Evolutionary conservation across 2,329 filamentous ascomycete species (phyloP), one percentile per base, ranked within the genome.

Genomic region (Xylaria digitata): DNA sequence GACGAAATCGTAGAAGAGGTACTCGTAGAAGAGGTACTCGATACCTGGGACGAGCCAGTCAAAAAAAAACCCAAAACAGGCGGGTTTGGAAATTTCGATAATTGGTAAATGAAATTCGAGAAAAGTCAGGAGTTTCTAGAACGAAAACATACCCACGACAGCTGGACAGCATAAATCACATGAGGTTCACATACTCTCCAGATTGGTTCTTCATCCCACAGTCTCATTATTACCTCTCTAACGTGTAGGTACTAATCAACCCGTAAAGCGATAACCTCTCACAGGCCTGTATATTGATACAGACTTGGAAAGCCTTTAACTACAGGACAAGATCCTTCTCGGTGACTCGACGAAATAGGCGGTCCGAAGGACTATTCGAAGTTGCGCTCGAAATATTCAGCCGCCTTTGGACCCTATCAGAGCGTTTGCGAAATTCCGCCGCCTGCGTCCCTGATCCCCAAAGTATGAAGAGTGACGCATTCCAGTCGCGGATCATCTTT

Each of bases 71-170:
- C 83, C 1, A 96, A 92, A 77, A 85, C 83, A 26, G 87, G 89
- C 13, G 94, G 93, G 0, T 99, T 98, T 84, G 94, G 95, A 2
- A 97, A 97, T 79, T 99, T 99, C 78, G 94, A 97, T 80, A 87
- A 83, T 43, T 99, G 96, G 95, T 97, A 82, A 82, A 69, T 19
- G 17, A 32, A 48, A 43, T 26, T 30, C 13, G 17, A 45, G 21
- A 26, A 52, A n/a, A 1, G 19, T 37, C 37, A 17, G 13, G 9
- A 6, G 4, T 42, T 43, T 40, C 9, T 37, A 19, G 1, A 53
- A 19, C 50, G 15, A 21, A 43, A 26, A 49, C 5, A 7, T 11
- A 26, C 23, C 4, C 11, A 17, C 15, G 40, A n/a, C 34, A 37
- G 13, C 45, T 55, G 34, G 40, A 23, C 23, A 54, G 32, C 40